Percentiles rank a stretch among this genome's conserved stretches.
phyloP scores from a whole-genome alignment of 805 yeast genomes.

The Saccharomycopsis microspora region DNA sequence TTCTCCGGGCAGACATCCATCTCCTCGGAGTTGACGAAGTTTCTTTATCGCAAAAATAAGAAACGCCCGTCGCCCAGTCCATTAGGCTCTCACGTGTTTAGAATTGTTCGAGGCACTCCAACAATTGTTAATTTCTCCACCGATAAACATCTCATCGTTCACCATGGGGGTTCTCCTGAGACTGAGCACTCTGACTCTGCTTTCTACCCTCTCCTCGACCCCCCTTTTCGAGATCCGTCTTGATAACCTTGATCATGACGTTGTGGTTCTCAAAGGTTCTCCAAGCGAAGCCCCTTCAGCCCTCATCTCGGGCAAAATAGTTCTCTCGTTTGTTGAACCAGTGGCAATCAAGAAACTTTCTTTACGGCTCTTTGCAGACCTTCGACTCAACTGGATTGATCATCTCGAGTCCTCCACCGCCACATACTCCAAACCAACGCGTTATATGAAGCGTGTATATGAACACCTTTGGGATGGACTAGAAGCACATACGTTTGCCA shows the following conservation, averaged over 20 bases:
- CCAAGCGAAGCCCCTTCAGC: constrained; percentile 70
- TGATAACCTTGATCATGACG: constrained; percentile 62
- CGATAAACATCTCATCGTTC: too few species aligned
- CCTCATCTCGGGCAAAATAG: constrained; percentile 66
- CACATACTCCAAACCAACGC: constrained; percentile 31
- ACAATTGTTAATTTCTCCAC: too few species aligned
- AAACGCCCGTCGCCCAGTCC: too few species aligned
- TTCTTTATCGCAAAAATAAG: too few species aligned
- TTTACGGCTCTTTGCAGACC: constrained; percentile 53
- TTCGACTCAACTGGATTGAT: constrained; percentile 58
- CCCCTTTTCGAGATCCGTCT: constrained; percentile 43
- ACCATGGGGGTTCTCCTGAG: too few species aligned
- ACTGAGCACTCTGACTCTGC: too few species aligned
- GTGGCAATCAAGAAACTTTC: constrained; percentile 52
- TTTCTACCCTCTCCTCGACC: neutral
- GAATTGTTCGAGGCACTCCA: too few species aligned
- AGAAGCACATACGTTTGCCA: neutral
- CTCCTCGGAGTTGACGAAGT: too few species aligned
- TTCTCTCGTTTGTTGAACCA: constrained; percentile 66
- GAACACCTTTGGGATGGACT: constrained; percentile 66
- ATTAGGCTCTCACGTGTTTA: too few species aligned
- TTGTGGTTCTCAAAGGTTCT: constrained; percentile 69
- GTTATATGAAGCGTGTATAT: constrained; percentile 51
- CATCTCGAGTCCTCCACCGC: constrained; percentile 33
- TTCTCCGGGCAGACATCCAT: too few species aligned